These are phyloP conservation scores for Lonicera japonica DNA, from an alignment of 129 eudicot genomes.

Conservation along the genomic window DNA sequence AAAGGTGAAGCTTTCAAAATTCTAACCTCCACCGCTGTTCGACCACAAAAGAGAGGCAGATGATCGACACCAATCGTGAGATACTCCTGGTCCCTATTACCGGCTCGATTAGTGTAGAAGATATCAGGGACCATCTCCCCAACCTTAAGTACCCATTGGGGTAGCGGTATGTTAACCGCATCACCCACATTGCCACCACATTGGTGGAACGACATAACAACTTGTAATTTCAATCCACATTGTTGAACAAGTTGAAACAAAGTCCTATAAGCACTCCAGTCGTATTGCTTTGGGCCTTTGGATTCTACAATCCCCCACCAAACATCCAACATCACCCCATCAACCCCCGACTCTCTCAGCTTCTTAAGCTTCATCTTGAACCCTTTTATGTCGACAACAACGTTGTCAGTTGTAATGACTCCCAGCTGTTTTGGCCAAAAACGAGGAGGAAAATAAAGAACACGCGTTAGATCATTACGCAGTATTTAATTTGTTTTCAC, in stretches of 20 bases:
- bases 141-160: constrained; percentile 68
- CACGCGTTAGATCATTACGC: not conserved
- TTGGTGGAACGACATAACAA: constrained; percentile 95
- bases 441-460: not conserved
- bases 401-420: constrained; percentile 48
- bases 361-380: constrained; percentile 56
- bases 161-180: constrained; percentile 67
- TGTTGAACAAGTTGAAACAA: constrained; percentile 65
- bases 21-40: constrained; percentile 80
- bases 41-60: constrained; percentile 60
- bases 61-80: constrained; percentile 75
- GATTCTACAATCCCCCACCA: constrained; percentile 97
- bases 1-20: not conserved
- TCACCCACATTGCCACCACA: constrained; percentile 95
- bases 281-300: constrained; percentile 71
- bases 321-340: constrained; percentile 94
- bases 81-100: constrained; percentile 56
- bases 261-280: constrained; percentile 67
- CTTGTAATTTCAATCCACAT: constrained; percentile 63
- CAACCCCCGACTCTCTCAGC: constrained; percentile 60
- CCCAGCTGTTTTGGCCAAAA: constrained; percentile 59
- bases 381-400: constrained; percentile 37
- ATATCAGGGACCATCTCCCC: constrained; percentile 67
- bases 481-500: not conserved
- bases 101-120: constrained; percentile 56